Evolutionary conservation across 129 eudicot genomes (phyloP).

Genomic region (Silybum marianum): DNA sequence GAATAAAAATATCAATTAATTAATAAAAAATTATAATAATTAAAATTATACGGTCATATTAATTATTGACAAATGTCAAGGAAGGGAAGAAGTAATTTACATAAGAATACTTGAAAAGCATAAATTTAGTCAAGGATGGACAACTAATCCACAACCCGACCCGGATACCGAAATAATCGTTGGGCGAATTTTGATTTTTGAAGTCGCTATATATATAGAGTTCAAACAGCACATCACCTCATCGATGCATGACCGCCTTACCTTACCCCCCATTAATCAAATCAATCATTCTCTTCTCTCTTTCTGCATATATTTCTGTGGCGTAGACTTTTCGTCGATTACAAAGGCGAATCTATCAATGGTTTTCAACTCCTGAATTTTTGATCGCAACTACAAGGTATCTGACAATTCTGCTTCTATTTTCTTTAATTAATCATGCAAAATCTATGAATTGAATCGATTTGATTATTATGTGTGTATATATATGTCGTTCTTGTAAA

Average conservation of each 20-base stretch:
- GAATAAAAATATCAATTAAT: too few relatives aligned
- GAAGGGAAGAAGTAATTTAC: too few relatives aligned
- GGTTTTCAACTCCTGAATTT: conserved; percentile 19
- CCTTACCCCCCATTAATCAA: neutral
- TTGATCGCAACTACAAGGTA: conserved; percentile 29
- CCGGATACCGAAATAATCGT: neutral
- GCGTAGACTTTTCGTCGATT: conserved; percentile 11
- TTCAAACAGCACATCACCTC: conserved; percentile 17
- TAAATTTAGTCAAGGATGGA: neutral
- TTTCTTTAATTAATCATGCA: conserved; percentile 3
- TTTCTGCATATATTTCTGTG: conserved; percentile 14
- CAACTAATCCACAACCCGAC: neutral
- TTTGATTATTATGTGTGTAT: conserved; percentile 2
- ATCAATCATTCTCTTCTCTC: neutral
- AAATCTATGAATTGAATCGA: neutral
- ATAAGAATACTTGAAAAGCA: too few relatives aligned
- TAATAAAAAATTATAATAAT: too few relatives aligned
- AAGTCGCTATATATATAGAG: neutral
- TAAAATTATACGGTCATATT: too few relatives aligned
- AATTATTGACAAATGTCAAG: too few relatives aligned
- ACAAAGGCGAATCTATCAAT: conserved; percentile 11
- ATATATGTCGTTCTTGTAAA: neutral
- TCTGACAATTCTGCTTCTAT: conserved; percentile 14
- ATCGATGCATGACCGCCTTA: conserved; percentile 12
- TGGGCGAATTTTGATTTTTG: neutral